phyloP scores from a whole-genome alignment of 768 basidiomycete genomes.

The Tremella fuciformis region DNA sequence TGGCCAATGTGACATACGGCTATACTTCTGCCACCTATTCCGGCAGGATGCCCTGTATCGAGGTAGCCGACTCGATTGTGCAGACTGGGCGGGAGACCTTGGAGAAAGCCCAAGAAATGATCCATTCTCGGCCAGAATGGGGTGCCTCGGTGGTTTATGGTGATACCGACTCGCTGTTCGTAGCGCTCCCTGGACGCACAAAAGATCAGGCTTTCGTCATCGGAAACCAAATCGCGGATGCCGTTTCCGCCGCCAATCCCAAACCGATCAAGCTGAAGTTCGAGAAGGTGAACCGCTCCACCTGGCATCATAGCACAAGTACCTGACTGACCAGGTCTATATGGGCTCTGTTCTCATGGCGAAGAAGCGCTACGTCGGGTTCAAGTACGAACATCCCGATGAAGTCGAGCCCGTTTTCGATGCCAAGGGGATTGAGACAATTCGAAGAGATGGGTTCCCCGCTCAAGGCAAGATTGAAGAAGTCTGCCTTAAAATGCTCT shows the following conservation, averaged over 20 bases:
- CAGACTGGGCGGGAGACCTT: slow-evolving; percentile 93
- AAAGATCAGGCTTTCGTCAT: slow-evolving; percentile 91
- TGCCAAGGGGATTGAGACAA: slow-evolving; percentile 97
- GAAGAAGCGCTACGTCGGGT: slow-evolving; percentile 97
- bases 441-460: slow-evolving; percentile 83
- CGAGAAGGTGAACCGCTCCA: slow-evolving; percentile 67
- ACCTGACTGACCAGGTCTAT: slow-evolving; percentile 68
- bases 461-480: slow-evolving; percentile 94
- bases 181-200: slow-evolving; percentile 83
- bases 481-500: slow-evolving; percentile 83
- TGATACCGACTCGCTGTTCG: slow-evolving; percentile 93
- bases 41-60: slow-evolving; percentile 96
- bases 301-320: not conserved
- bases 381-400: slow-evolving; percentile 83
- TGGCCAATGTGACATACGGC: slow-evolving; percentile 77
- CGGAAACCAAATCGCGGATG: slow-evolving; percentile 86
- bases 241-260: slow-evolving; percentile 80
- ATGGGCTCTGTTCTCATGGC: slow-evolving; percentile 91
- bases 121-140: slow-evolving; percentile 77
- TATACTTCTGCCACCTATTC: slow-evolving; percentile 93
- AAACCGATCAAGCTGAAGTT: slow-evolving; percentile 93
- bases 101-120: slow-evolving; percentile 82
- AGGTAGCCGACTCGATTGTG: slow-evolving; percentile 96
- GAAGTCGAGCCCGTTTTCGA: slow-evolving; percentile 79
- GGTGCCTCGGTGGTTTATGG: slow-evolving; percentile 92